Base-by-base conservation (phyloP, 1,284 basidiomycete species). In the Apiotrichum gamsii region DNA sequence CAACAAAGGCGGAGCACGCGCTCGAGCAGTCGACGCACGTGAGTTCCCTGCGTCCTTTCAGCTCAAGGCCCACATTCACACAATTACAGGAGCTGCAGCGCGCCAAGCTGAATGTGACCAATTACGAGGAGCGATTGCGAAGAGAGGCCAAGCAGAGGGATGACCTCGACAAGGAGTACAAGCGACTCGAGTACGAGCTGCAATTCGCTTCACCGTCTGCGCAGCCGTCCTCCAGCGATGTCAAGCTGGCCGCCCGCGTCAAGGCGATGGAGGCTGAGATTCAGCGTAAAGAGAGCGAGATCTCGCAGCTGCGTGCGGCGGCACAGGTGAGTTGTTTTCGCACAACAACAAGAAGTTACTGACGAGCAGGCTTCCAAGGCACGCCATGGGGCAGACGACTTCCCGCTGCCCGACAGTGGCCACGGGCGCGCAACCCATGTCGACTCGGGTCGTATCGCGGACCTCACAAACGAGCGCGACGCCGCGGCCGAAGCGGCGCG, bases 121-220 rank as follows among this genome's bases (percentile, higher is more conserved):
- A 73, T 45, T 52, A 66, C 11, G 69, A 72, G 41, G 46, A 64
- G 1, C 59, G 59, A 9, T 35, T 68, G 18, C 42, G 47, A 4
- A 45, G 43, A 5, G 51, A 61, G 23, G 52, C 56, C 32, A 58
- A 63, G 5, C 56, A 57, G 30, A 43, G 60, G 8, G 59, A 61
- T 20, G 58, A 52, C 42, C 51, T 61, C 16, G 61, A 65, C 25
- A 68, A 64, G 36, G 65, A 69, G 32, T 59, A 53, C 4, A 56
- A 60, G 32, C 54, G 57, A 2, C 49, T 70, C 30, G 63, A 69
- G 40, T 64, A 67, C 45, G 46, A 54, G 30, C 51, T 56, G 30
- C 40, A 56, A 23, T 44, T 38, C 19, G 8, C 47, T n/a, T 25
- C 13, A 16, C 39, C 21, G 13, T 28, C 43, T 18, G 24, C 40